Evolutionary conservation across 176 grass and related monocot species (phyloP).

Genomic region (Canna indica): DNA sequence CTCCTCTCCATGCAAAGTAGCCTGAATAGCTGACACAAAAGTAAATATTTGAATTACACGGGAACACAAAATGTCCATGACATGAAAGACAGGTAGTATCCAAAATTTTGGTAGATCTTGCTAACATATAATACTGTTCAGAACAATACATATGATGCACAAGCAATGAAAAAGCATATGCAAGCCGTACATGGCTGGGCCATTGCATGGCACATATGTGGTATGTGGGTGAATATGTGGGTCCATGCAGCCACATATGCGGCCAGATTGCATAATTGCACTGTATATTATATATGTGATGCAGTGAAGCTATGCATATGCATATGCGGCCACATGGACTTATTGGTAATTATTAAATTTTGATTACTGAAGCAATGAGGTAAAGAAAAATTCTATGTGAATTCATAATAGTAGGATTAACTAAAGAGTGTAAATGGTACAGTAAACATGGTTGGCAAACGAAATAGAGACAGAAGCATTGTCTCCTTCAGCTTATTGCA

Average conservation of each 20-base stretch:
- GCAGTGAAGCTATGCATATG: no score
- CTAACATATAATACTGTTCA: background rate
- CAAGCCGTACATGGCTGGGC: no score
- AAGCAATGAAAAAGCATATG: no score
- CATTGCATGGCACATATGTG: no score
- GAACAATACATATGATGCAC: background rate
- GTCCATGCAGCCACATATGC: no score
- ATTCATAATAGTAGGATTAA: background rate
- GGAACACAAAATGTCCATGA: background rate
- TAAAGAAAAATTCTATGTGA: no score
- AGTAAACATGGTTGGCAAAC: background rate
- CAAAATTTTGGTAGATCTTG: background rate
- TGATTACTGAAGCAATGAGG: background rate
- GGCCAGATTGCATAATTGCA: no score
- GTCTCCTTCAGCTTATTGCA: background rate
- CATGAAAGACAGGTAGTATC: background rate
- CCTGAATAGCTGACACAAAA: conserved; percentile 65
- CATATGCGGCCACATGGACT: no score
- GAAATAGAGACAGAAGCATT: background rate
- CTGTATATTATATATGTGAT: no score
- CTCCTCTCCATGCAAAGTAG: conserved; percentile 72
- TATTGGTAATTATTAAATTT: no score
- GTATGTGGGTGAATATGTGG: no score
- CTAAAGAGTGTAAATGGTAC: background rate
- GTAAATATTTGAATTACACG: background rate